Evolutionary conservation across 306 rosid genomes (phyloP), one percentile per base, ranked within the genome.

Genomic region (Rosa multiflora): DNA sequence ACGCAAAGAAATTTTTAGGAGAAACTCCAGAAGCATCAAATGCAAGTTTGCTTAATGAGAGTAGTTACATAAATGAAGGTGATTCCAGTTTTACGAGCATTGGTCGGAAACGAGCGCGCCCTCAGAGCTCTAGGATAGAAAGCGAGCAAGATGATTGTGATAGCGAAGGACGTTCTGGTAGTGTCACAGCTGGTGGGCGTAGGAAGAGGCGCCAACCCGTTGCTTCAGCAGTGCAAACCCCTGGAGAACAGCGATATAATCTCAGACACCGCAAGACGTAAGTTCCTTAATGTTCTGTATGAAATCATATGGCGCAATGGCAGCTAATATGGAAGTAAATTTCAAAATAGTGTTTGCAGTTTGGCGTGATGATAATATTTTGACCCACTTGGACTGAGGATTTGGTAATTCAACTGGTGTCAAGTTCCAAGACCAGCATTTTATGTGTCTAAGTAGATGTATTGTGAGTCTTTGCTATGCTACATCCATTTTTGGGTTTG

Each of bases 231-330:
- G 80, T 83, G 70, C 90, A 76, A 68, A 87, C 78, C 61, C 87
- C 89, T 10, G 91, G 93, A 47, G 91, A 83, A 85, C 90, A 63
- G 75, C 86, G 97, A 71, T 95, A 93, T 85, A 90, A 93, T 83
- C 90, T 95, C 79, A 95, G 99, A 83, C 89, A 77, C 48, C 96
- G 82, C 74, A 89, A 85, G 89, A 88, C 5, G 99, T 95, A 91
- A 86, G 99, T 91, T 79, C 75, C 79, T 71, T 73, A 64, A 29
- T 44, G 72, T 78, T 77, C 67, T 59, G 81, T 81, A 55, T 73
- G 74, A 75, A 73, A 47, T 74, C 26, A 5, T 23, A 46, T 39
- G 71, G 79, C 67, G 14, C 68, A 29, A 67, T 62, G 46, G 81
- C 76, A 70, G 39, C 53, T 61, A 62, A 66, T 49, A 5, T 76